Base-by-base conservation (phyloP, 2,329 filamentous ascomycete species). In the Penicillium sumatraense region DNA sequence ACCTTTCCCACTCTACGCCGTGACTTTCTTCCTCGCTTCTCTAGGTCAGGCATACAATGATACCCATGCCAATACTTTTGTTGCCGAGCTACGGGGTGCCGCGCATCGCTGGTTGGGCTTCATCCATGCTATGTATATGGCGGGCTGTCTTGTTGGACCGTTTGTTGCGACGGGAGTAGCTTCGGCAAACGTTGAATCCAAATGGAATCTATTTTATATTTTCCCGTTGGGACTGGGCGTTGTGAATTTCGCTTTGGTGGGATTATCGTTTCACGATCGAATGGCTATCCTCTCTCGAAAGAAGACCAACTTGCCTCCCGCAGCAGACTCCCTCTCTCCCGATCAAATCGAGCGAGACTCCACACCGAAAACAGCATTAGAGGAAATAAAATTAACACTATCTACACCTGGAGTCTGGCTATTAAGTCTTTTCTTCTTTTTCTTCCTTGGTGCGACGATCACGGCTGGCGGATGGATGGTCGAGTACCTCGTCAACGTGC, bases 11-110 rank as follows among this genome's bases (percentile, higher is more conserved):
- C 71, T 88, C 0, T 88, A 83, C 53, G 80, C 79, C 0, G 65
- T 81, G 2, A 84, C 83, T 0, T 89, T 88, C 65, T 83, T 82
- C 68, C 57, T 88, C 7, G 80, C 82, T 1, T 81, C 81, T 9
- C 63, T 86, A 0, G 86, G 86, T 0, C 84, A 87, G 66, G 86
- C 83, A 0, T 87, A 82, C 53, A 84, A 88, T 56, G 86, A 89
- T 59, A 81, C 85, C 0, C 83, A 87, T 20, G 80, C 82, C 1
- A 88, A 89, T 54, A 83, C 84, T 0, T 88, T 84, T 54, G 84
- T 87, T 0, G 78, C 81, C 0, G 75, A 78, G 0, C 68, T 81
- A 0, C 77, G 77, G 9, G 75, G 75, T 14, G 21, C 23, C 3
- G 81, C 84, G 0, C 84, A 88, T 63, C 74, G 84, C 4, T 87